Evolutionary conservation across 108 stramenopile genomes (phyloP), one percentile per base, ranked within the genome.

Genomic region (Licmophora abbreviata): DNA sequence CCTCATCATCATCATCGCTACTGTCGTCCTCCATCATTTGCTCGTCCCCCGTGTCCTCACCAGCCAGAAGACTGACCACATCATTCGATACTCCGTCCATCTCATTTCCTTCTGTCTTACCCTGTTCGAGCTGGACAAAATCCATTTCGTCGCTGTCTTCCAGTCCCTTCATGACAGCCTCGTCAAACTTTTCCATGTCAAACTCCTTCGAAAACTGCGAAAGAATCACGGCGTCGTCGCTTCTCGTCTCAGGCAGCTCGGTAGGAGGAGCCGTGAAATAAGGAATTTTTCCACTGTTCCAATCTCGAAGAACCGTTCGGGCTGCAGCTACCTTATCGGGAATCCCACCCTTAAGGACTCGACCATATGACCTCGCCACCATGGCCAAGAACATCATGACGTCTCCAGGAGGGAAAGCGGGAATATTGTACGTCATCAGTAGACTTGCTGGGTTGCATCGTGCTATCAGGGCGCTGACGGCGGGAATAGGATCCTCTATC

Each of bases 241-340:
- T 73, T 9, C 42, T 53, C 22, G 48, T 53, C 48, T 66, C 64
- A 20, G 27, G 42, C 21, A 4, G 45, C 1, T 48, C 33, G 9
- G 48, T 29, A 0, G 96, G 96, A 14, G 96, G 92, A 20, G 69
- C 56, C 5, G 85, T 88, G 74, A 81, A 95, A 64, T 88, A 97
- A 7, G 88, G 88, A 42, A 98, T 93, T 60, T 85, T 90, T 27
- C 99, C 99, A 47, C 63, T 54, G 60, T 98, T 98, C 96, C 96
- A 98, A 79, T 99, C 99, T 54, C 71, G 81, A 52, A 99, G 60
- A 10, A 99, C 94, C 18, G 75, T 48, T 32, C 90, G 76, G 2
- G 95, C 96, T 6, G 97, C 96, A 22, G 83, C 80, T 42, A 76
- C 61, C 54, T 95, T 86, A 60, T 97, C 95, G 0, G 97, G 97